Percentiles rank a stretch among this genome's conserved stretches.
Evolutionary conservation across 495 filamentous ascomycete genomes (phyloP).

Genomic region (Chaetomium cochliodes): DNA sequence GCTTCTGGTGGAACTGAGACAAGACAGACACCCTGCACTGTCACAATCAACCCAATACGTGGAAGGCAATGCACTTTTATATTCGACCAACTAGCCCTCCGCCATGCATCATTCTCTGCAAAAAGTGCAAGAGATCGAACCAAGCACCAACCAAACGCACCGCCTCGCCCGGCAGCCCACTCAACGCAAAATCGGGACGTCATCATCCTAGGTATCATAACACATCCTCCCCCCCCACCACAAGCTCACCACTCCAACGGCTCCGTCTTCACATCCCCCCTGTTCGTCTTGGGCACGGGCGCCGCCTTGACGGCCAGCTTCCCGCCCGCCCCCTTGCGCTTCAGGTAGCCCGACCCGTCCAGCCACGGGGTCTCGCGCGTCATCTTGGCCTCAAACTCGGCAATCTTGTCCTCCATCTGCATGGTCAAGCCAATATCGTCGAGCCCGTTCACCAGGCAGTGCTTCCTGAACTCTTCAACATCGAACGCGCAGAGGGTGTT

Average conservation of each 20-base stretch:
- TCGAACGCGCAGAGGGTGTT: slow-evolving; percentile 74
- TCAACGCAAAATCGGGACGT: not conserved
- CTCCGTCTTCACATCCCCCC: slow-evolving; percentile 79
- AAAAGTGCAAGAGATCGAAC: not conserved
- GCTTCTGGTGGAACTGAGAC: slow-evolving; percentile 88
- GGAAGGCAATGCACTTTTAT: not conserved
- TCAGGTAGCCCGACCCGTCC: slow-evolving; percentile 83
- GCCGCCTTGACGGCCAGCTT: slow-evolving; percentile 76
- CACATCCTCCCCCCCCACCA: not conserved
- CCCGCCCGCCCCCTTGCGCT: slow-evolving; percentile 62
- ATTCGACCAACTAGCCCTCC: not conserved
- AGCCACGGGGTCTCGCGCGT: slow-evolving; percentile 84
- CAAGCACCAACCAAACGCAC: not conserved
- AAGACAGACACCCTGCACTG: not conserved
- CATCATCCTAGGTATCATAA: slow-evolving; percentile 17
- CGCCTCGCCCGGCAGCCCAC: not conserved
- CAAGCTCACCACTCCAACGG: slow-evolving; percentile 78
- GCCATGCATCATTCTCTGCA: slow-evolving; percentile 13
- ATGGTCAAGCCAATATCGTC: slow-evolving; percentile 96
- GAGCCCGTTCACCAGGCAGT: slow-evolving; percentile 90
- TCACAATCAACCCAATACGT: no score
- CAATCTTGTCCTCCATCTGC: slow-evolving; percentile 87
- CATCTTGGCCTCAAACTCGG: slow-evolving; percentile 73
- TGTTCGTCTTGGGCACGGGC: slow-evolving; percentile 86
- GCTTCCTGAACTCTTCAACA: slow-evolving; percentile 86